Conservation (phyloP, 306 rosid species). For the Vigna trinervia region DNA sequence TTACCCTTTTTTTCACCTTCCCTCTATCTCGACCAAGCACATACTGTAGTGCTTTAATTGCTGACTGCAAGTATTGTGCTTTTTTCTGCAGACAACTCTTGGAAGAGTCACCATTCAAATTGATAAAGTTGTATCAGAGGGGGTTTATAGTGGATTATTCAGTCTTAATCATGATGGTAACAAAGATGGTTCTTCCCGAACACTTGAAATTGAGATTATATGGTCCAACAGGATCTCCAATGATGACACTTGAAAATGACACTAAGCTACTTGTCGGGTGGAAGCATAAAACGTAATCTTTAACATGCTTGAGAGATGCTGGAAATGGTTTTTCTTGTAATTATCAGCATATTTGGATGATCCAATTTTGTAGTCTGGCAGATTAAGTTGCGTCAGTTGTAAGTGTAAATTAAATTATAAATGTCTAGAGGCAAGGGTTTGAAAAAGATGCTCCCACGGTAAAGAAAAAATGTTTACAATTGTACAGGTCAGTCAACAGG, state of each 20-base stretch:
- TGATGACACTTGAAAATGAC: constrained; percentile 59
- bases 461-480: constrained; percentile 51
- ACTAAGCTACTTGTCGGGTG: constrained; percentile 10
- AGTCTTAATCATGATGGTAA: constrained; percentile 90
- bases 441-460: constrained; percentile 55
- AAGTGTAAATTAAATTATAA: constrained; percentile 72
- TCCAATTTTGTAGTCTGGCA: constrained; percentile 75
- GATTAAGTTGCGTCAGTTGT: constrained; percentile 55
- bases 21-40: constrained; percentile 17
- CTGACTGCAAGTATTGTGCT: constrained; percentile 39
- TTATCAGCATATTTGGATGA: constrained; percentile 51
- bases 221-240: constrained; percentile 89
- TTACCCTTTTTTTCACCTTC: constrained; percentile 19
- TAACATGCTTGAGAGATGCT: constrained; percentile 35
- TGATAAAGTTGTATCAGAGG: constrained; percentile 92
- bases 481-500: constrained; percentile 79
- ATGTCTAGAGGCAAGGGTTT: constrained; percentile 43
- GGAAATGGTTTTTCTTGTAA: constrained; percentile 59
- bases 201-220: constrained; percentile 88
- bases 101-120: constrained; percentile 98
- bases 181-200: constrained; percentile 93
- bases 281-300: constrained; percentile 33
- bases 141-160: constrained; percentile 92
- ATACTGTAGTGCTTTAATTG: constrained; percentile 33
- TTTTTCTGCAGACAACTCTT: constrained; percentile 73